Percentiles rank a stretch among this genome's conserved stretches.
phyloP scores from a whole-genome alignment of 2,329 filamentous ascomycete genomes.

The Fusarium sp. region DNA sequence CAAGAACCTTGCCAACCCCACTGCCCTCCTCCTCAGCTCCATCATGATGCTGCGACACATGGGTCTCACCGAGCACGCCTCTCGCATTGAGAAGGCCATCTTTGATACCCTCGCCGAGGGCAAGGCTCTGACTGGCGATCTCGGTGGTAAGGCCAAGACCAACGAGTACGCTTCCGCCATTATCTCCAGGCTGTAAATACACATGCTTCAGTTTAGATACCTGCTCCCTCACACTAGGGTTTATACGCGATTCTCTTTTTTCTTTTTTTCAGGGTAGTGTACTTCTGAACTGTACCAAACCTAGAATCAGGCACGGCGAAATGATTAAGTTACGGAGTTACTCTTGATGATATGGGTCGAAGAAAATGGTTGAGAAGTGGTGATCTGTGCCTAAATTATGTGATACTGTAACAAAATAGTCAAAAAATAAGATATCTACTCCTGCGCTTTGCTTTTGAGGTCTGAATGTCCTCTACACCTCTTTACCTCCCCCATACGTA shows the following conservation, averaged over 20 bases:
- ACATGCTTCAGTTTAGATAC: slow-evolving; percentile 42
- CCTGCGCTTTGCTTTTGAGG: not conserved
- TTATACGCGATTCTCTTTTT: slow-evolving; percentile 40
- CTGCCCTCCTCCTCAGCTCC: slow-evolving; percentile 91
- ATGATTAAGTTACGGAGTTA: slow-evolving; percentile 45
- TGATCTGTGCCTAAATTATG: slow-evolving; percentile 15
- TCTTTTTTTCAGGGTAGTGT: slow-evolving; percentile 44
- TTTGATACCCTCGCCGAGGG: slow-evolving; percentile 96
- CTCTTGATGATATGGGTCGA: slow-evolving; percentile 23
- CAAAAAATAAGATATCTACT: slow-evolving; percentile 5
- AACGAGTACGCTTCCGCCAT: slow-evolving; percentile 93
- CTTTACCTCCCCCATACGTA: not conserved
- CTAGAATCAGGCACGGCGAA: slow-evolving; percentile 47
- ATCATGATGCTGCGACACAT: slow-evolving; percentile 99
- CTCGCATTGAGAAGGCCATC: slow-evolving; percentile 91
- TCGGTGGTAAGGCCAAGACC: slow-evolving; percentile 96
- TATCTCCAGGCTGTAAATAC: slow-evolving; percentile 72
- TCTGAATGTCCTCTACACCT: not conserved
- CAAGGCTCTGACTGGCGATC: slow-evolving; percentile 94
- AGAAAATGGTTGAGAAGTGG: slow-evolving; percentile 23
- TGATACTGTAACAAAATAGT: slow-evolving; percentile 17
- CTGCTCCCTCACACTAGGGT: slow-evolving; percentile 34
- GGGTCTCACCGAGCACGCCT: slow-evolving; percentile 85
- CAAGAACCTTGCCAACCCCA: slow-evolving; percentile 96
- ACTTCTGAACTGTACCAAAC: slow-evolving; percentile 49